Evolutionary conservation across 2,329 filamentous ascomycete genomes (phyloP).

Genomic region (Eutypella sp.): DNA sequence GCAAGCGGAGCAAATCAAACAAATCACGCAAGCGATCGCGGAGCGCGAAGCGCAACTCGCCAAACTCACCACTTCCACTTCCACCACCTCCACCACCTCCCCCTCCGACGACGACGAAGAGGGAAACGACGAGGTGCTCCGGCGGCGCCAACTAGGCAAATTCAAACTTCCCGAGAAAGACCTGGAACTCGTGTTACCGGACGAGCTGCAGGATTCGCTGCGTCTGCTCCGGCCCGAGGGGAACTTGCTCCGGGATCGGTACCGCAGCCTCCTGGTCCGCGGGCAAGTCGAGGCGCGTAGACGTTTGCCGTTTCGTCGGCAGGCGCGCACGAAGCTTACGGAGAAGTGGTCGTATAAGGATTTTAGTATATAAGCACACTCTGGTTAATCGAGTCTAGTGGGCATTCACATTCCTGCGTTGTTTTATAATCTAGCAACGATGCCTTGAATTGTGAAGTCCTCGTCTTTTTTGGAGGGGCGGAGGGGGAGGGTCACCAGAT

Average conservation of each 20-base stretch:
- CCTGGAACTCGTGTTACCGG: slow-evolving; percentile 73
- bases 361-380: slow-evolving; percentile 67
- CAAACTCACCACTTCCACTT: no score
- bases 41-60: slow-evolving; percentile 50
- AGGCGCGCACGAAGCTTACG: slow-evolving; percentile 72
- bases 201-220: slow-evolving; percentile 79
- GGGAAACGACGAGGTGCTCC: slow-evolving; percentile 58
- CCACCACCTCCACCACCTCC: no score
- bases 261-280: slow-evolving; percentile 79
- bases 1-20: slow-evolving; percentile 67
- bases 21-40: slow-evolving; percentile 59
- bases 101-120: slow-evolving; percentile 49
- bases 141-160: slow-evolving; percentile 70
- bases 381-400: no score
- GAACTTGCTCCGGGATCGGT: slow-evolving; percentile 89
- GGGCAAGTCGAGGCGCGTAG: slow-evolving; percentile 84
- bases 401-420: no score
- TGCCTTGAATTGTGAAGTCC: no score
- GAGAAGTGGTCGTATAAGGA: slow-evolving; percentile 99
- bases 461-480: no score
- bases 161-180: slow-evolving; percentile 70
- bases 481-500: no score
- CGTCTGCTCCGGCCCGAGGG: slow-evolving; percentile 86
- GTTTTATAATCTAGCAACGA: no score
- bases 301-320: slow-evolving; percentile 74